Conservation (phyloP, 768 basidiomycete genomes). For the Kwoniella mangroviensis region DNA sequence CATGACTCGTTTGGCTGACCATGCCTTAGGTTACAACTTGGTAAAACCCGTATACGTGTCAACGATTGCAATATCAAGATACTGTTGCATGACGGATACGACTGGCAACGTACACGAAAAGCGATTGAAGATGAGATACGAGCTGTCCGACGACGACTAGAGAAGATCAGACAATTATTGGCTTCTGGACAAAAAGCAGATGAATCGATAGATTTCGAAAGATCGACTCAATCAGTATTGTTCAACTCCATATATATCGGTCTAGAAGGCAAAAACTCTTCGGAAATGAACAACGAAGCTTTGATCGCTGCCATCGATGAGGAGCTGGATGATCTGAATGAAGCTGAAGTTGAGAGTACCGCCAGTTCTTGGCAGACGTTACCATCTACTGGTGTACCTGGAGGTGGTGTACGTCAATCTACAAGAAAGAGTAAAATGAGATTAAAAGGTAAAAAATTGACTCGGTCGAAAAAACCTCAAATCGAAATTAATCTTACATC, state of each 20-base stretch:
- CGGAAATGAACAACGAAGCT: constrained; percentile 73
- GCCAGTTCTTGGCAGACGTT: constrained; percentile 86
- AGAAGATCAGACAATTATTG: constrained; percentile 88
- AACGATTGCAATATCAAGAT: constrained; percentile 69
- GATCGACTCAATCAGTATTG: constrained; percentile 73
- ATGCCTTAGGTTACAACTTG: constrained; percentile 9
- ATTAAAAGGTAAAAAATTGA: constrained; percentile 38
- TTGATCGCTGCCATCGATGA: constrained; percentile 91
- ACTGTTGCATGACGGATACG: constrained; percentile 89
- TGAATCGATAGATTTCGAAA: constrained; percentile 63
- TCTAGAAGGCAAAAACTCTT: constrained; percentile 71
- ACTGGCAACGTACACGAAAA: constrained; percentile 84
- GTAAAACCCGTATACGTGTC: constrained; percentile 57
- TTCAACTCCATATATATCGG: constrained; percentile 96
- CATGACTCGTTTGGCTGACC: too few relatives aligned
- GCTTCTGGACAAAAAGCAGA: constrained; percentile 86
- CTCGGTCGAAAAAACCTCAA: constrained; percentile 69
- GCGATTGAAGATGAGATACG: constrained; percentile 86
- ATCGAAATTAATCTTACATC: constrained; percentile 81
- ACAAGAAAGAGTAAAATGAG: constrained; percentile 28
- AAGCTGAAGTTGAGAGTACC: constrained; percentile 70
- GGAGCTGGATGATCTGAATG: constrained; percentile 69
- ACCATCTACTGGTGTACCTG: constrained; percentile 46
- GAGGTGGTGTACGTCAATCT: not conserved
- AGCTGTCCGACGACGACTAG: constrained; percentile 80